Evolutionary conservation across 2,329 filamentous ascomycete species (phyloP).

Genomic region (Trichothecium roseum): DNA sequence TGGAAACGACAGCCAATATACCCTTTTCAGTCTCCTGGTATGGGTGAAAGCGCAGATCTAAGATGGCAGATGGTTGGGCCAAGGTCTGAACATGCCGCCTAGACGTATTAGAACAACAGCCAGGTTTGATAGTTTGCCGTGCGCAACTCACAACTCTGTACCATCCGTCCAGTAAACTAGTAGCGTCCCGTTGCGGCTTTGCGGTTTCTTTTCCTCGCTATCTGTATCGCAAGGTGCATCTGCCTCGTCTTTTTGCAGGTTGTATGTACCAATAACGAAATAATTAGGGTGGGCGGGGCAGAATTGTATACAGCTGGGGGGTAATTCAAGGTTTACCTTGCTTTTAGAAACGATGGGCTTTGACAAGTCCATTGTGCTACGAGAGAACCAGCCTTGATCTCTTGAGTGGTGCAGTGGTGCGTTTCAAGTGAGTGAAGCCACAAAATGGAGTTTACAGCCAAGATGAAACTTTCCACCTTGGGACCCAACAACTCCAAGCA

Average conservation of each 20-base stretch:
- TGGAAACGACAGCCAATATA: slow-evolving; percentile 66
- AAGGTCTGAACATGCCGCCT: slow-evolving; percentile 50
- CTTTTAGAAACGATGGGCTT: slow-evolving; percentile 27
- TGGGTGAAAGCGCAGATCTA: slow-evolving; percentile 76
- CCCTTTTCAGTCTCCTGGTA: slow-evolving; percentile 25
- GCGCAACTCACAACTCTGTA: slow-evolving; percentile 42
- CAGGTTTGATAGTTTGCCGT: slow-evolving; percentile 2
- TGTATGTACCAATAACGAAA: slow-evolving; percentile 79
- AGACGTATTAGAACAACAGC: slow-evolving; percentile 3
- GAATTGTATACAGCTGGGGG: slow-evolving; percentile 72
- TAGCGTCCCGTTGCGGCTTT: slow-evolving; percentile 64
- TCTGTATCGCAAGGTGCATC: slow-evolving; percentile 9
- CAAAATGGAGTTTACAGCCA: too few species aligned
- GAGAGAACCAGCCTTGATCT: too few species aligned
- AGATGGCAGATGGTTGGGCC: slow-evolving; percentile 59
- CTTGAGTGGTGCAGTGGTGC: too few species aligned
- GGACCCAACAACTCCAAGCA: too few species aligned
- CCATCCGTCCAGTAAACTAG: slow-evolving; percentile 51
- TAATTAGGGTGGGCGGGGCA: slow-evolving; percentile 50
- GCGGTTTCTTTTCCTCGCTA: slow-evolving; percentile 27
- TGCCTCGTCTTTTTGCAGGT: slow-evolving; percentile 45
- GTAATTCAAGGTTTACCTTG: slow-evolving; percentile 49
- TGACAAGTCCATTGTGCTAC: too few species aligned
- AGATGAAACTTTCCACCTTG: too few species aligned
- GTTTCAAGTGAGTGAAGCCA: too few species aligned